Conservation (phyloP, 495 filamentous ascomycete species). For the Durotheca rogersii region DNA sequence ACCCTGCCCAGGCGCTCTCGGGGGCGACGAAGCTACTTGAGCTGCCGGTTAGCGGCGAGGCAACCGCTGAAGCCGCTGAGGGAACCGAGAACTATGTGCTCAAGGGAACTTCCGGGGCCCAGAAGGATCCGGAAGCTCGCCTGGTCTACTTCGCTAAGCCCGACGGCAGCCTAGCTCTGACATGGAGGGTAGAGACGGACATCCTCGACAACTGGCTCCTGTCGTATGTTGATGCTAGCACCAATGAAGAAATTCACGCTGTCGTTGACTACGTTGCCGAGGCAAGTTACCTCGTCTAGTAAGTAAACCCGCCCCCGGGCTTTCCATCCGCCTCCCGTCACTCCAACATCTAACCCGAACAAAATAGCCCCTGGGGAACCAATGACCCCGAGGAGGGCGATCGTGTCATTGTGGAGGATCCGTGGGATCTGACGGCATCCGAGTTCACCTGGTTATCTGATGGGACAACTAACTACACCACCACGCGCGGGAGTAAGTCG, state of each 20-base stretch:
- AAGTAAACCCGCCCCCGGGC: conserved; percentile 9
- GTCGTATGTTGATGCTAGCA: conserved; percentile 49
- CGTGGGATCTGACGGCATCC: conserved; percentile 38
- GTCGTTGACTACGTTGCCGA: conserved; percentile 52
- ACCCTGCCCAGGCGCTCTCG: conserved; percentile 39
- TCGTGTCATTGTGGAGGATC: conserved; percentile 40
- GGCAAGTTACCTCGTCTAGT: conserved; percentile 48
- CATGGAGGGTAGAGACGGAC: conserved; percentile 54
- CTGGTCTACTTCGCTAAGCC: conserved; percentile 48
- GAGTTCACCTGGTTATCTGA: conserved; percentile 48
- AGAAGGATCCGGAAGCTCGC: conserved; percentile 46
- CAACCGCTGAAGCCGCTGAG: conserved; percentile 36
- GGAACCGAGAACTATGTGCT: conserved; percentile 38
- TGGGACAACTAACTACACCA: conserved; percentile 42
- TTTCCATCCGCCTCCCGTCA: neutral
- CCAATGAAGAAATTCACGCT: conserved; percentile 42
- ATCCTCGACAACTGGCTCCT: conserved; percentile 52
- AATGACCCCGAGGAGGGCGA: conserved; percentile 50
- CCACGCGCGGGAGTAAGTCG: conserved; percentile 46
- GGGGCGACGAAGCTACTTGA: conserved; percentile 35
- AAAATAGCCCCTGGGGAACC: conserved; percentile 41
- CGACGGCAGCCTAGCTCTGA: conserved; percentile 43
- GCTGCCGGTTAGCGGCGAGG: conserved; percentile 39
- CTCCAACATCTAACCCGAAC: conserved; percentile 23
- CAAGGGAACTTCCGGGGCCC: conserved; percentile 40